Evolutionary conservation across 257 asterid genomes (phyloP).

Genomic region (Solanum arcanum): DNA sequence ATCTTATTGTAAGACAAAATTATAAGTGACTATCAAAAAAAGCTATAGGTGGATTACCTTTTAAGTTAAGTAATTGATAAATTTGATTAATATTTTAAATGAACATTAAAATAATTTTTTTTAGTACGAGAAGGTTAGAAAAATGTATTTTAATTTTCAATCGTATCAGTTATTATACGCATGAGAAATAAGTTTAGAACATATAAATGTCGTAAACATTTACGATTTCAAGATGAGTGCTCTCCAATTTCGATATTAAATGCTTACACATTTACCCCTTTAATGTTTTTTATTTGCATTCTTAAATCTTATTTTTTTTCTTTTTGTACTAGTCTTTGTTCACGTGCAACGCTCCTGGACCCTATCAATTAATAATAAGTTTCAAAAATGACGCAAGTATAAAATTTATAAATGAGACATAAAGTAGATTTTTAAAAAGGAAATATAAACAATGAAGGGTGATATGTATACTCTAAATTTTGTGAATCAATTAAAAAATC

Average conservation of each 20-base stretch:
- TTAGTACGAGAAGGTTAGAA: background rate
- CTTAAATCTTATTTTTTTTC: background rate
- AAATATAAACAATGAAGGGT: too few species aligned
- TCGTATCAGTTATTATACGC: background rate
- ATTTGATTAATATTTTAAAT: background rate
- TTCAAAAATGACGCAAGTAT: too few species aligned
- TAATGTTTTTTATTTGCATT: background rate
- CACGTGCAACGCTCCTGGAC: too few species aligned
- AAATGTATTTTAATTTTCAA: background rate
- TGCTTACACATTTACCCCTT: background rate
- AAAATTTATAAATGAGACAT: too few species aligned
- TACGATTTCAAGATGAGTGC: background rate
- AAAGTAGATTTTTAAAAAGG: too few species aligned
- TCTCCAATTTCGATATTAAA: background rate
- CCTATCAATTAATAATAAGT: too few species aligned
- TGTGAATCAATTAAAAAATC: too few species aligned
- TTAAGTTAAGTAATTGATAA: background rate
- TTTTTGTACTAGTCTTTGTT: background rate
- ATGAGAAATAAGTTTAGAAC: background rate
- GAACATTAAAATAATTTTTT: background rate
- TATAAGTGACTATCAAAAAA: background rate
- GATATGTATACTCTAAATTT: too few species aligned
- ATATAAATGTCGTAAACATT: background rate
- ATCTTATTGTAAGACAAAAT: background rate
- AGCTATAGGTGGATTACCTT: background rate